Evolutionary conservation across 2,329 filamentous ascomycete genomes (phyloP), one percentile per base, ranked within the genome.

Genomic region (Neopestalotiopsis clavispora): DNA sequence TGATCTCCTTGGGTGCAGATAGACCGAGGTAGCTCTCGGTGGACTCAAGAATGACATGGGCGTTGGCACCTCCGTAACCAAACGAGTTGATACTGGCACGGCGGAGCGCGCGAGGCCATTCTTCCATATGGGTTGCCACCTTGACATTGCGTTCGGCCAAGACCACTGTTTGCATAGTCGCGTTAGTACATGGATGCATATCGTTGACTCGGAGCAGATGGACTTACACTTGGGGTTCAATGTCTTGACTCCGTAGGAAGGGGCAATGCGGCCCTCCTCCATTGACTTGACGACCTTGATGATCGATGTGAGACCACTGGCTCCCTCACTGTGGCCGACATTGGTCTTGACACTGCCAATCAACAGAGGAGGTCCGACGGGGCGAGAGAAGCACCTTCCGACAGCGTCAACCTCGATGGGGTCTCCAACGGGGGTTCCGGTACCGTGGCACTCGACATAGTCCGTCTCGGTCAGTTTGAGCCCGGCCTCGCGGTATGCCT

Each of bases 341-440:
- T 73, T 75, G 1, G 69, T 65, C 69, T 72, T 65, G 42, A 69
- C 59, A 28, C 23, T 28, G 23, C 23, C 23, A 28, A 28, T 28
- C 23, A 28, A 28, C 0, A 28, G 23, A 28, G 23, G 23, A 28
- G 23, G 23, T 28, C 23, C 23, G 3, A 28, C 23, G 23, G 23
- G 23, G 23, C 23, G 23, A 1, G 59, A 14, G 32, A 71, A 67
- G 45, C 60, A 34, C 7, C 67, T 49, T 14, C 52, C 66, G 23
- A 71, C 1, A 49, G 80, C 82, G 3, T 69, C 65, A 1, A 80
- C 75, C 69, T 85, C 83, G 4, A 77, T 71, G 0, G 81, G 79
- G 68, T 84, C 83, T 1, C 83, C 83, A 1, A 76, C 78, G 3
- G 68, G 67, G 2, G 83, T 84, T 0, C 82, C 82, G 0, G 83